A percentile compares a stretch with the other conserved stretches of the same genome.
Evolutionary conservation across 2,329 filamentous ascomycete species (phyloP).

Genomic region (Arthrobotrys entomopaga): DNA sequence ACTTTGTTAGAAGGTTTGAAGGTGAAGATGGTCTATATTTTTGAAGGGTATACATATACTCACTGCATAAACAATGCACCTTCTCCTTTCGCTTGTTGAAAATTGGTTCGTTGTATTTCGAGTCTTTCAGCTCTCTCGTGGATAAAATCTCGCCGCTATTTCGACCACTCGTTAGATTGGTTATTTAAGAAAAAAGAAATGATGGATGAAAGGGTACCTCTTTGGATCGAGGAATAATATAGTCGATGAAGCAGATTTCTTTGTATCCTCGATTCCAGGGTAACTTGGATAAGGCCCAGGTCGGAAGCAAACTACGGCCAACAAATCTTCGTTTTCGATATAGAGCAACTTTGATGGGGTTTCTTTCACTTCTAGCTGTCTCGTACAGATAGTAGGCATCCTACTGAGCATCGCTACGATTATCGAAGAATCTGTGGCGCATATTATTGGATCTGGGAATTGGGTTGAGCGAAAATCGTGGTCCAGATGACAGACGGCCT

Average conservation of each 20-base stretch:
- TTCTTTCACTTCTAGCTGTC: constrained; percentile 57
- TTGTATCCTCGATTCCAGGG: constrained; percentile 5
- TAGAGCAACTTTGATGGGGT: constrained; percentile 58
- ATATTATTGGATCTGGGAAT: constrained; percentile 56
- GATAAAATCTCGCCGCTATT: constrained; percentile 54
- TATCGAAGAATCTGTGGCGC: constrained; percentile 57
- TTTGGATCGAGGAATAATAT: constrained; percentile 58
- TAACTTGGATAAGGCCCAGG: constrained; percentile 32
- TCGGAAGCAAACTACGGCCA: constrained; percentile 57
- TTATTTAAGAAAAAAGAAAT: neutral
- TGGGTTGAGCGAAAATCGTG: constrained; percentile 55
- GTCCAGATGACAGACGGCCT: constrained; percentile 38
- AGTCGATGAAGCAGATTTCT: constrained; percentile 15
- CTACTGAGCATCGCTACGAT: constrained; percentile 57
- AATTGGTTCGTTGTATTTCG: constrained; percentile 56
- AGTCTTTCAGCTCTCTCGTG: constrained; percentile 56
- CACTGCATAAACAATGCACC: constrained; percentile 58
- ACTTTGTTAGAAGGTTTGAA: neutral
- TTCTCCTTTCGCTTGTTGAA: constrained; percentile 58
- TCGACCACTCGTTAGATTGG: neutral
- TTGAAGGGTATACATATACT: neutral
- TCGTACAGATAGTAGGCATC: constrained; percentile 57
- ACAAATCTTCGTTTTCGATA: constrained; percentile 56
- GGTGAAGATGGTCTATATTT: neutral
- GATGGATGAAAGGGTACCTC: constrained; percentile 50